These are phyloP conservation scores for Antitrichia curtipendula DNA, from an alignment of 225 moss, liverwort and hornwort genomes.

Conservation along the genomic window DNA sequence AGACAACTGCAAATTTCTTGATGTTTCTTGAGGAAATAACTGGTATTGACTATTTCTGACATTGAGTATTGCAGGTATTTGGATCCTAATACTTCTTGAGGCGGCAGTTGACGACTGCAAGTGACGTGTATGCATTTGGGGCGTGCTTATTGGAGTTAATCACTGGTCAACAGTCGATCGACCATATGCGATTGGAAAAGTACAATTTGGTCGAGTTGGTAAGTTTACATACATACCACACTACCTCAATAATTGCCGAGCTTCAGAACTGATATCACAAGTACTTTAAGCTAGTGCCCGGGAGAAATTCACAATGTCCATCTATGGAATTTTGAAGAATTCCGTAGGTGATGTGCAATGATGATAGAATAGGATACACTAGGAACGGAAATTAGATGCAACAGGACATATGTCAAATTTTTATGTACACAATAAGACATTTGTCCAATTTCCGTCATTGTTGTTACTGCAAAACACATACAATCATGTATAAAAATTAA, in stretches of 20 bases:
- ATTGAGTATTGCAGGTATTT: constrained; percentile 14
- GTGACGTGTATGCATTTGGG: constrained; percentile 40
- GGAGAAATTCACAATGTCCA: background rate
- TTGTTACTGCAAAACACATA: background rate
- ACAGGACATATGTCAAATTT: background rate
- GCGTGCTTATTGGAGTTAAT: constrained; percentile 32
- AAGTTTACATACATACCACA: background rate
- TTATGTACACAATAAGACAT: background rate
- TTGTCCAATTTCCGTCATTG: too few species aligned
- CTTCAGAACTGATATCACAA: background rate
- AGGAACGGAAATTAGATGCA: background rate
- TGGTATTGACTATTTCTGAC: background rate
- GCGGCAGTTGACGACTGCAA: constrained; percentile 44
- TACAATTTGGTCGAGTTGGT: constrained; percentile 39
- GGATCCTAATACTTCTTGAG: constrained; percentile 44
- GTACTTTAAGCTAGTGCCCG: background rate
- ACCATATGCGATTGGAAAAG: constrained; percentile 29
- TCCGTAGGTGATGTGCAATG: background rate
- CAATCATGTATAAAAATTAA: background rate
- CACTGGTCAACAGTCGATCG: constrained; percentile 40
- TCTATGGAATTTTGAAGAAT: background rate
- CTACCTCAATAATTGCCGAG: background rate
- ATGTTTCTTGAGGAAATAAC: background rate
- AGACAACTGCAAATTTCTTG: background rate
- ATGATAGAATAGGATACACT: background rate